A percentile compares a stretch with the other conserved stretches of the same genome.
These are phyloP conservation scores for Ceratocystiopsis brevicomis DNA, from an alignment of 2,329 filamentous ascomycete genomes.

Conservation along the genomic window DNA sequence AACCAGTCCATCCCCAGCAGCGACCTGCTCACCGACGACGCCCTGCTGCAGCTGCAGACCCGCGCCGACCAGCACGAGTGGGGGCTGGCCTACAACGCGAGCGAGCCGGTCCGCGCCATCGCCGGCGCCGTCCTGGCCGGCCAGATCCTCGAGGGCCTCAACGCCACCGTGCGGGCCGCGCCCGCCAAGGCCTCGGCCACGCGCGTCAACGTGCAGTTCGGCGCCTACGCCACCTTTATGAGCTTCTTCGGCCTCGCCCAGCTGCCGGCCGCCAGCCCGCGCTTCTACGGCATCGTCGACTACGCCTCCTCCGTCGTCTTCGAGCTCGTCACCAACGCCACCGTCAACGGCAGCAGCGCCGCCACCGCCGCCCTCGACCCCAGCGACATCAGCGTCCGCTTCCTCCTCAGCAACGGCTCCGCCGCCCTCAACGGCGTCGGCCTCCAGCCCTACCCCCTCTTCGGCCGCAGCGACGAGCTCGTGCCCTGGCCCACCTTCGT, in stretches of 20 bases:
- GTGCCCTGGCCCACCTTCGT: slow-evolving; percentile 55
- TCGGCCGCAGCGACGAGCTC: slow-evolving; percentile 34
- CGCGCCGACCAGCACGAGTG: slow-evolving; percentile 68
- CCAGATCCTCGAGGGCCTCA: slow-evolving; percentile 33
- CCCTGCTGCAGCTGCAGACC: slow-evolving; percentile 44
- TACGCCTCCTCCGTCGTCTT: slow-evolving; percentile 71
- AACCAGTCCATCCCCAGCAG: slow-evolving; percentile 38
- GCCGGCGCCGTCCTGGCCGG: slow-evolving; percentile 37
- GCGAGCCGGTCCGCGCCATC: slow-evolving; percentile 44
- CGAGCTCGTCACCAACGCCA: slow-evolving; percentile 45
- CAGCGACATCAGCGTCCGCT: slow-evolving; percentile 36
- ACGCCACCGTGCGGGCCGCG: slow-evolving; percentile 24
- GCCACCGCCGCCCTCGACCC: slow-evolving; percentile 17
- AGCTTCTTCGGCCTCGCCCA: slow-evolving; percentile 42
- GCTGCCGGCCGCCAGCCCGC: slow-evolving; percentile 27
- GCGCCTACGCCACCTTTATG: slow-evolving; percentile 42
- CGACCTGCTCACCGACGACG: slow-evolving; percentile 38
- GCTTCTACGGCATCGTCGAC: slow-evolving; percentile 64
- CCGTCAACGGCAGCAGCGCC: slow-evolving; percentile 21
- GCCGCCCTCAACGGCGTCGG: slow-evolving; percentile 30
- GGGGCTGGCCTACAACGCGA: slow-evolving; percentile 63
- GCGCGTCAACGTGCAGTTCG: slow-evolving; percentile 35
- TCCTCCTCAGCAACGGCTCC: slow-evolving; percentile 42
- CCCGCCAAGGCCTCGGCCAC: slow-evolving; percentile 14
- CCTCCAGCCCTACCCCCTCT: slow-evolving; percentile 30